A percentile compares a stretch with the other conserved stretches of the same genome.
These are phyloP conservation scores for Rhizomucor miehei DNA, from an alignment of 371 early-diverging fungal genomes.

Conservation along the genomic window DNA sequence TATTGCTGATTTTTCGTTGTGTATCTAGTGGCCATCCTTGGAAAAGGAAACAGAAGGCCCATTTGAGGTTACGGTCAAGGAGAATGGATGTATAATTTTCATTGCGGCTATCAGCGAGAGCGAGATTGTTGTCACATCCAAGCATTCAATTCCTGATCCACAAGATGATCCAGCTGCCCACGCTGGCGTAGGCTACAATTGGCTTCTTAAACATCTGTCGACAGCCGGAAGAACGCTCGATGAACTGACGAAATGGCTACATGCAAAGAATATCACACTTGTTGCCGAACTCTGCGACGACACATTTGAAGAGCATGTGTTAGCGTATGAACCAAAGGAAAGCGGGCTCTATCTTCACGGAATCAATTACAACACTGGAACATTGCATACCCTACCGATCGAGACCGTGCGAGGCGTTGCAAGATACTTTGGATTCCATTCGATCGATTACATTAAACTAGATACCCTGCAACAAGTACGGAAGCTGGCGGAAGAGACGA, in stretches of 20 bases:
- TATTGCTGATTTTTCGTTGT: no score
- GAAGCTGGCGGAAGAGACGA: constrained; percentile 62
- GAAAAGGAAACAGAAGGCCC: constrained; percentile 71
- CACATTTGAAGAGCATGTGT: constrained; percentile 90
- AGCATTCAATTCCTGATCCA: constrained; percentile 63
- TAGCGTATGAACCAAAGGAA: constrained; percentile 75
- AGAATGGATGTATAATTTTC: constrained; percentile 95
- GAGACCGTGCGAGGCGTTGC: constrained; percentile 63
- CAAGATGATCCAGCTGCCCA: constrained; percentile 31
- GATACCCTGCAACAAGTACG: constrained; percentile 54
- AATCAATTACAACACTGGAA: constrained; percentile 76
- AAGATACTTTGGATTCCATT: constrained; percentile 71
- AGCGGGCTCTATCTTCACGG: constrained; percentile 93
- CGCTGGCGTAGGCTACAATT: constrained; percentile 71
- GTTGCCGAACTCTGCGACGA: constrained; percentile 94
- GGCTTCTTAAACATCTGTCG: constrained; percentile 73
- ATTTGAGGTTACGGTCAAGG: constrained; percentile 90
- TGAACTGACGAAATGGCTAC: constrained; percentile 76
- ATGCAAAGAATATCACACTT: constrained; percentile 71
- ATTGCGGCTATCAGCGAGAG: constrained; percentile 63
- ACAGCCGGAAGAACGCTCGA: constrained; percentile 46
- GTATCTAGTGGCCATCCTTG: constrained; percentile 55
- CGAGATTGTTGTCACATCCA: constrained; percentile 84
- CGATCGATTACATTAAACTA: constrained; percentile 43
- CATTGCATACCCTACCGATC: constrained; percentile 71